Evolutionary conservation across 1,139 yeast species (phyloP).

Genomic region (Suhomyces chickasaworum): DNA sequence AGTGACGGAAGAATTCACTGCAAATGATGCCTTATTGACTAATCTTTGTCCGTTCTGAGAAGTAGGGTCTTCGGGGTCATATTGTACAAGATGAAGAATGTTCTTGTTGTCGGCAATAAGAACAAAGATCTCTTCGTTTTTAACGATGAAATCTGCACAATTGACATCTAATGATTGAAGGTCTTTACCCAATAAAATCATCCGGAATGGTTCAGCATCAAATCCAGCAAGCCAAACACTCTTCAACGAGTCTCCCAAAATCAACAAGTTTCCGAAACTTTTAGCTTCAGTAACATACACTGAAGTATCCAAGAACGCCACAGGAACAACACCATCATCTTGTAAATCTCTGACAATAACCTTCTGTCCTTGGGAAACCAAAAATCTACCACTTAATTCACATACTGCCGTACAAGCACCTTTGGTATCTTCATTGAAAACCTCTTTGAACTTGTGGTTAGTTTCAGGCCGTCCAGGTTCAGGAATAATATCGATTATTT

Average conservation of each 20-base stretch:
- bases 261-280: slow-evolving; percentile 74
- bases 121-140: slow-evolving; percentile 67
- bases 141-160: slow-evolving; percentile 71
- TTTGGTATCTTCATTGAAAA: slow-evolving; percentile 74
- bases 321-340: slow-evolving; percentile 86
- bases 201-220: slow-evolving; percentile 92
- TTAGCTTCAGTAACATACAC: slow-evolving; percentile 80
- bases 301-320: slow-evolving; percentile 87
- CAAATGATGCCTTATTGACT: slow-evolving; percentile 70
- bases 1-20: slow-evolving; percentile 62
- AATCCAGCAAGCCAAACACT: slow-evolving; percentile 86
- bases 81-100: slow-evolving; percentile 74
- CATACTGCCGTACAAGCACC: slow-evolving; percentile 84
- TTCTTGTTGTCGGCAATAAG: slow-evolving; percentile 71
- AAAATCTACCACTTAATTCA: slow-evolving; percentile 81
- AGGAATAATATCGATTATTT: slow-evolving; percentile 82
- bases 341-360: slow-evolving; percentile 78
- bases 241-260: slow-evolving; percentile 80
- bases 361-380: slow-evolving; percentile 89
- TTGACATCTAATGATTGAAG: slow-evolving; percentile 60
- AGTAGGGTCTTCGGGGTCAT: slow-evolving; percentile 88
- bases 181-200: slow-evolving; percentile 80
- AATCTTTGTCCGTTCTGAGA: slow-evolving; percentile 81
- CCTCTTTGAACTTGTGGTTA: slow-evolving; percentile 72
- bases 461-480: slow-evolving; percentile 89